Base-by-base conservation (phyloP, 345 rosid genomes). In the Moringa oleifera region DNA sequence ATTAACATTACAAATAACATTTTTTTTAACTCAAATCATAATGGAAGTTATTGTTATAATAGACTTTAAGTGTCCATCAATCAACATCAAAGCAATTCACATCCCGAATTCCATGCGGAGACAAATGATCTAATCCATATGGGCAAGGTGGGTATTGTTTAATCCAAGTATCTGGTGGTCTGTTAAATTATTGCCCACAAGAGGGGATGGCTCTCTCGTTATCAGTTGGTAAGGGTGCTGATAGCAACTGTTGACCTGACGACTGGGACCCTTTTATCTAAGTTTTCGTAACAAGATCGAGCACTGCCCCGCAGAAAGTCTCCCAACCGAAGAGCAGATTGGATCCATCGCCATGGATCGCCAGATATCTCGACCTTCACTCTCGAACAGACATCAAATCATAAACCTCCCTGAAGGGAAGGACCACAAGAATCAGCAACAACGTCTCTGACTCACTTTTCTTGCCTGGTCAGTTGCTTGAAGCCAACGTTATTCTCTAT, bases 291-390 rank as follows among this genome's bases (percentile, higher is more conserved):
- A 7, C 18, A 11, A 1, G 24, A 7, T n/a, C n/a, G n/a, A n/a
- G n/a, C n/a, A n/a, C n/a, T n/a, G n/a, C n/a, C n/a, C n/a, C n/a
- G n/a, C 23, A 46, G 11, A 19, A n/a, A 33, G 20, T 11, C 33
- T 24, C 61, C 58, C 23, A 65, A 62, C 68, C 65, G 20, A 25
- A 68, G 18, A 55, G 56, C 62, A 64, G 51, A 18, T 52, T 25
- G n/a, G 49, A 59, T 20, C 46, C 60, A 46, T 37, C 37, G 12
- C 53, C 33, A 22, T 33, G 51, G 23, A 46, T 24, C 31, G 63
- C 61, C 41, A 58, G 0, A 25, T 2, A 19, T 23, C 19, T 24
- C 23, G 53, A 23, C 37, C 65, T 59, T 59, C 50, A 55, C 67
- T 61, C 55, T 51, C 64, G 59, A 55, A 45, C 37, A 59, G 47